Conservation (phyloP, 306 rosid genomes). For the Casuarina equisetifolia region DNA sequence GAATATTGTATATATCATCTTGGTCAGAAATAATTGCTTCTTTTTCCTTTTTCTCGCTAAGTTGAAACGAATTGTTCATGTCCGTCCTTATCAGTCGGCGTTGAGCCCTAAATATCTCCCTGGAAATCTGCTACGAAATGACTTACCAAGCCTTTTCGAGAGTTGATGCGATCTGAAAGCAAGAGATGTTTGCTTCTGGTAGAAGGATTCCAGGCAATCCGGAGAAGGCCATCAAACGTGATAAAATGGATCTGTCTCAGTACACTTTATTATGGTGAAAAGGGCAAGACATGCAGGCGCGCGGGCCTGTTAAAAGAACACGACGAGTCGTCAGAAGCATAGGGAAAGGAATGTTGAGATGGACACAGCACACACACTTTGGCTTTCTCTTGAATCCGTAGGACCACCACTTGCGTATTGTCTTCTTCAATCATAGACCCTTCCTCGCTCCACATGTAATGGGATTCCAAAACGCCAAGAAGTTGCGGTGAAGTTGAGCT, state of each 20-base stretch:
- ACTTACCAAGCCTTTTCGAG: neutral
- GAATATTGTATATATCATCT: no score
- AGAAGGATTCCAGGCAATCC: conserved; percentile 7
- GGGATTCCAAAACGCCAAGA: conserved; percentile 33
- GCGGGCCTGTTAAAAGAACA: conserved; percentile 47
- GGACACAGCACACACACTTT: conserved; percentile 35
- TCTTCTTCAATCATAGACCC: conserved; percentile 53
- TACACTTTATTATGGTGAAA: conserved; percentile 68
- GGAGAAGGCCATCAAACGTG: conserved; percentile 6
- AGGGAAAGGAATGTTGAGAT: conserved; percentile 42
- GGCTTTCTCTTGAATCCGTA: conserved; percentile 5
- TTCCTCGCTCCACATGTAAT: conserved; percentile 44
- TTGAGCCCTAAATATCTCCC: neutral
- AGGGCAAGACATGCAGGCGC: conserved; percentile 83
- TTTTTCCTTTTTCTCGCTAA: no score
- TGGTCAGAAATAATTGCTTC: no score
- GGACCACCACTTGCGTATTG: conserved; percentile 68
- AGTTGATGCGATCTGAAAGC: neutral
- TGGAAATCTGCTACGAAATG: neutral
- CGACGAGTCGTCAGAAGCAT: conserved; percentile 56
- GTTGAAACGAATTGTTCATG: no score
- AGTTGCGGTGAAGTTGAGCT: conserved; percentile 28
- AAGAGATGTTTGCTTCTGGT: neutral
- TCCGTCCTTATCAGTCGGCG: no score
- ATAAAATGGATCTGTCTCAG: conserved; percentile 23